A percentile compares a stretch with the other conserved stretches of the same genome.
These are phyloP conservation scores for Ampelocalamus luodianensis DNA, from an alignment of 176 grass and related monocot genomes.

Conservation along the genomic window DNA sequence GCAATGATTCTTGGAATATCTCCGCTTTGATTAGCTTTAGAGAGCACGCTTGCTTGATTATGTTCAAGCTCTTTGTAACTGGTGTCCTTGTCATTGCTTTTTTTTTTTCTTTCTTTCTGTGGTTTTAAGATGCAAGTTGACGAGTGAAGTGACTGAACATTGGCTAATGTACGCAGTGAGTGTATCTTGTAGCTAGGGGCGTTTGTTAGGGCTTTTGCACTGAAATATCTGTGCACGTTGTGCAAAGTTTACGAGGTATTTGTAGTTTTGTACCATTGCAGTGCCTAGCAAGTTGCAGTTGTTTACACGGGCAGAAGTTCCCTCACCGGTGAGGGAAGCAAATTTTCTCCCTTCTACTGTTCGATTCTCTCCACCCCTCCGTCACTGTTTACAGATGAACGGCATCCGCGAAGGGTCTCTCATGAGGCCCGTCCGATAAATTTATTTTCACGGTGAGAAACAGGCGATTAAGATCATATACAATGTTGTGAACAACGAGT, in stretches of 20 bases:
- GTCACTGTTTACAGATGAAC: too few relatives aligned
- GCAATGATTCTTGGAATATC: conserved; percentile 39
- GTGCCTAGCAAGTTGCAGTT: not conserved
- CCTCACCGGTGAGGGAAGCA: too few relatives aligned
- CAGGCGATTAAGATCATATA: not conserved
- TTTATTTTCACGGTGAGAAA: not conserved
- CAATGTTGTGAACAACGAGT: too few relatives aligned
- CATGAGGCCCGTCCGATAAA: too few relatives aligned
- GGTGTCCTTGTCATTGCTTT: conserved; percentile 25
- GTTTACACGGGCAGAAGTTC: conserved; percentile 13
- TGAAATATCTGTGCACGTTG: conserved; percentile 24
- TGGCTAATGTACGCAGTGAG: conserved; percentile 5
- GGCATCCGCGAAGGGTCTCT: too few relatives aligned
- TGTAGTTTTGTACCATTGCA: not conserved
- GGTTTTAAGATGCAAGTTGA: conserved; percentile 38
- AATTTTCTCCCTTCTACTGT: too few relatives aligned
- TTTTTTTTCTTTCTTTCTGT: not conserved
- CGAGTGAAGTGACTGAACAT: conserved; percentile 16
- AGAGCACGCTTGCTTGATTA: conserved; percentile 20
- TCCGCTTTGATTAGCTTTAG: conserved; percentile 38
- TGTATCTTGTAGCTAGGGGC: not conserved
- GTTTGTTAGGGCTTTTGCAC: not conserved
- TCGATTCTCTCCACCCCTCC: too few relatives aligned
- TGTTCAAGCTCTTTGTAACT: conserved; percentile 29
- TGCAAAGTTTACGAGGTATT: conserved; percentile 10